Evolutionary conservation across 2,329 filamentous ascomycete species (phyloP).

Genomic region (Neospermospora avenae): DNA sequence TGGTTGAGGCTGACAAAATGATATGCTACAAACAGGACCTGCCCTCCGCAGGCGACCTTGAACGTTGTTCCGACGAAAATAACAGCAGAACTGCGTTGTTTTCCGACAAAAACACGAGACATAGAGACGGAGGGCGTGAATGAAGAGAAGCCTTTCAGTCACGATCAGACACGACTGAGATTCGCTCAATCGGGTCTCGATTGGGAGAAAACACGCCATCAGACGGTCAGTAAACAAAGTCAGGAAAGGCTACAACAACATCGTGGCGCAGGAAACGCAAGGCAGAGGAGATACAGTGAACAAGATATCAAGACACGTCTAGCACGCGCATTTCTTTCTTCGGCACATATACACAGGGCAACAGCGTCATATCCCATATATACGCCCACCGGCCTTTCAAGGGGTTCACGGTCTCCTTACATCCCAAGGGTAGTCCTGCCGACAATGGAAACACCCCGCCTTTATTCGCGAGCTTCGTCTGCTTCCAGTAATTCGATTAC

Average conservation of each 20-base stretch:
- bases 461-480: conserved; percentile 18
- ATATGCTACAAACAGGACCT: conserved; percentile 9
- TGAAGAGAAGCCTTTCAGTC: neutral
- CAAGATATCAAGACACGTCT: conserved; percentile 24
- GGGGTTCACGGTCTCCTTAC: conserved; percentile 9
- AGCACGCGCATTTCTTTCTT: conserved; percentile 19
- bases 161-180: neutral
- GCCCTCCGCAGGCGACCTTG: neutral
- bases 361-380: conserved; percentile 23
- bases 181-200: neutral
- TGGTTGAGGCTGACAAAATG: conserved; percentile 13
- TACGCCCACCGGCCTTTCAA: conserved; percentile 14
- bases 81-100: neutral
- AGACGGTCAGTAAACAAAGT: neutral
- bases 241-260: neutral
- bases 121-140: neutral
- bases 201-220: neutral
- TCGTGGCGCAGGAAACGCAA: neutral
- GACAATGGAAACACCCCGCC: conserved; percentile 24
- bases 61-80: neutral
- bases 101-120: neutral
- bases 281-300: conserved; percentile 18
- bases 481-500: conserved; percentile 14
- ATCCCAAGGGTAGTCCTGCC: conserved; percentile 11
- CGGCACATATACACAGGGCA: conserved; percentile 19